Conservation (phyloP, 1,284 basidiomycete species). For the Sphagnurus paluster region DNA sequence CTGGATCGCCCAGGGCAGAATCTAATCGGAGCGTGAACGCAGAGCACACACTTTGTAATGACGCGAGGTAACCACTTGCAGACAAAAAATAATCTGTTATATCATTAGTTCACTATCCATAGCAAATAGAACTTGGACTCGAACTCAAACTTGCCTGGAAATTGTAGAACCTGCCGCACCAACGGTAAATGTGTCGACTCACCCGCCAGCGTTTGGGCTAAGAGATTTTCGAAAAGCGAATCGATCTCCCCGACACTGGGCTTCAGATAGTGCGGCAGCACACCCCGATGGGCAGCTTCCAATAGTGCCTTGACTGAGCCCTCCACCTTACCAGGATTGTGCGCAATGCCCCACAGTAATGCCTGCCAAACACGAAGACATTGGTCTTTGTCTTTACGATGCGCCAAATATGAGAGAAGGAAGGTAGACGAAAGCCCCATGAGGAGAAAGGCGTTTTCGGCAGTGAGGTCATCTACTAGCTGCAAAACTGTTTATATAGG, state of each 20-base stretch:
- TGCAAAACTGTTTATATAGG: slow-evolving; percentile 21
- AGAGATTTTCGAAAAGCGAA: slow-evolving; percentile 31
- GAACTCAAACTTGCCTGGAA: slow-evolving; percentile 30
- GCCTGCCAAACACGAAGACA: slow-evolving; percentile 43
- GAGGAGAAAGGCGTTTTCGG: slow-evolving; percentile 38
- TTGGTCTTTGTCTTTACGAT: slow-evolving; percentile 36
- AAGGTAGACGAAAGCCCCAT: slow-evolving; percentile 42
- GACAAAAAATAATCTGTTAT: slow-evolving; percentile 41
- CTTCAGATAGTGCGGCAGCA: slow-evolving; percentile 39
- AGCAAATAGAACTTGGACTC: background rate
- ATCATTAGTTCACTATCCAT: slow-evolving; percentile 1
- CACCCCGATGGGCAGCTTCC: slow-evolving; percentile 35
- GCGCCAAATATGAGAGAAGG: slow-evolving; percentile 48
- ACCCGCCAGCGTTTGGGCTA: slow-evolving; percentile 26
- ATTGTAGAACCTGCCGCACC: slow-evolving; percentile 35
- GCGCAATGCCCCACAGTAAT: slow-evolving; percentile 36
- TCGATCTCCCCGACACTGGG: slow-evolving; percentile 47
- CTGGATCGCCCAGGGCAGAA: slow-evolving; percentile 31
- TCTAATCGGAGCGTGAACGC: slow-evolving; percentile 40
- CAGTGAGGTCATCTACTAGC: slow-evolving; percentile 48
- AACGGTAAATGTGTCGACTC: slow-evolving; percentile 26
- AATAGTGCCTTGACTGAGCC: slow-evolving; percentile 35
- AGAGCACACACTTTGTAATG: slow-evolving; percentile 35
- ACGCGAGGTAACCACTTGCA: slow-evolving; percentile 28
- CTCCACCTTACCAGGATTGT: slow-evolving; percentile 28